Evolutionary conservation across 495 filamentous ascomycete genomes (phyloP), one percentile per base, ranked within the genome.

Genomic region (Lophiotrema nucula): DNA sequence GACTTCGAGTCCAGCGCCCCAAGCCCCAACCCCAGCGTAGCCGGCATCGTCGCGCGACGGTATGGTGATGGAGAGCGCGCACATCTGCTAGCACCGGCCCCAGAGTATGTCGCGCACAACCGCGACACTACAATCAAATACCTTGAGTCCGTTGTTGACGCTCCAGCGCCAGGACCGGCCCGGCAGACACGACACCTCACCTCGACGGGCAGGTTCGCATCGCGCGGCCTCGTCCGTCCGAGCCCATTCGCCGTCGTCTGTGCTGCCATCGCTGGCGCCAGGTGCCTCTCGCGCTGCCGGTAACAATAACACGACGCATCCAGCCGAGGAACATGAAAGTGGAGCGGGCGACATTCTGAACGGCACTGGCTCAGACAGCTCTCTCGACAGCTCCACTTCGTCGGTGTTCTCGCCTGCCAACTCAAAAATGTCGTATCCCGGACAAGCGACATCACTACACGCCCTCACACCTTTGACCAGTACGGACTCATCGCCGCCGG

Each of bases 131-230:
- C 1, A 27, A 15, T 47, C 31, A 25, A 18, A 60, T 58, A 47
- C 43, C 65, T 93, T 89, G 82, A 88, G 88, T 70, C 84, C 90
- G 73, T 95, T 90, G 79, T 96, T 95, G 71, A 89, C 92, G 57
- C 83, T 81, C 47, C 79, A 85, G 58, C 77, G 86, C 48, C 66
- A 65, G 58, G 66, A 74, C 67, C 63, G 71, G 63, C 73, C 69
- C 62, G 74, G 24, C 52, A 70, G 50, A 68, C 64, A 57, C 56
- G 56, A 62, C 61, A 72, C 73, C 59, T 37, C 45, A 44, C 31
- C 27, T 48, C 42, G 60, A 53, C 58, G 55, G 51, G 31, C 58
- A 28, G 53, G 58, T 62, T 64, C 51, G 52, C 53, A 58, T 45
- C 43, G 27, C 51, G 60, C 54, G 46, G 48, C 26, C 62, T 49